phyloP scores from a whole-genome alignment of 1,139 yeast species.

The Suhomyces yuchorum region DNA sequence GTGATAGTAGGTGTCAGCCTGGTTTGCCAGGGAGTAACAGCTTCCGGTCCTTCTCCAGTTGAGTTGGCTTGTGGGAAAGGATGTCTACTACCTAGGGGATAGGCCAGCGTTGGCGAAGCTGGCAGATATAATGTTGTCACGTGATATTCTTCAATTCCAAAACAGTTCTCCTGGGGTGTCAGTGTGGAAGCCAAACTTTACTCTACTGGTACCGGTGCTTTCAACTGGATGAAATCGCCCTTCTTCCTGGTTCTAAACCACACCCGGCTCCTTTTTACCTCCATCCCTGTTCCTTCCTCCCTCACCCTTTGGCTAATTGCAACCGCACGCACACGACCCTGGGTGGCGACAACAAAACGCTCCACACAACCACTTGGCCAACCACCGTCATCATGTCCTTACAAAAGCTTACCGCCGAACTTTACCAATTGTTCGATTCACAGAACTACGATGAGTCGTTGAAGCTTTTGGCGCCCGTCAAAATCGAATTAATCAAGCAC shows the following conservation, averaged over 20 bases:
- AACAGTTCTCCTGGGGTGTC: not conserved
- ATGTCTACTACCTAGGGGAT: no score
- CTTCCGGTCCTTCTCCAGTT: no score
- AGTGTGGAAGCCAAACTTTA: no score
- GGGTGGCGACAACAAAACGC: slow-evolving; percentile 10
- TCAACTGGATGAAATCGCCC: no score
- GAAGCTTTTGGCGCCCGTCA: slow-evolving; percentile 66
- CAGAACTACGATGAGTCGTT: slow-evolving; percentile 65
- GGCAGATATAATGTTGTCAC: not conserved
- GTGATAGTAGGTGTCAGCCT: no score
- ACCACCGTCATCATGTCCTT: slow-evolving; percentile 36
- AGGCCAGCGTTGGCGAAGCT: not conserved
- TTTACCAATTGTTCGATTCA: slow-evolving; percentile 62
- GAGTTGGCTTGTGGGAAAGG: no score
- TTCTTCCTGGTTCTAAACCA: no score
- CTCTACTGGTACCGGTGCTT: no score
- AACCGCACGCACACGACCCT: slow-evolving; percentile 6
- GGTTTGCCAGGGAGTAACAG: no score
- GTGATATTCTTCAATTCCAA: not conserved
- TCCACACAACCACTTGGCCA: not conserved
- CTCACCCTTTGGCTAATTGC: not conserved
- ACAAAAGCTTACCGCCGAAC: slow-evolving; percentile 62
- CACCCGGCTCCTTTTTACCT: no score
- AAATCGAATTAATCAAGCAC: slow-evolving; percentile 75
- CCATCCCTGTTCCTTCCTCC: not conserved